phyloP scores from a whole-genome alignment of 2,329 filamentous ascomycete genomes.

The Sclerotinia subarctica region DNA sequence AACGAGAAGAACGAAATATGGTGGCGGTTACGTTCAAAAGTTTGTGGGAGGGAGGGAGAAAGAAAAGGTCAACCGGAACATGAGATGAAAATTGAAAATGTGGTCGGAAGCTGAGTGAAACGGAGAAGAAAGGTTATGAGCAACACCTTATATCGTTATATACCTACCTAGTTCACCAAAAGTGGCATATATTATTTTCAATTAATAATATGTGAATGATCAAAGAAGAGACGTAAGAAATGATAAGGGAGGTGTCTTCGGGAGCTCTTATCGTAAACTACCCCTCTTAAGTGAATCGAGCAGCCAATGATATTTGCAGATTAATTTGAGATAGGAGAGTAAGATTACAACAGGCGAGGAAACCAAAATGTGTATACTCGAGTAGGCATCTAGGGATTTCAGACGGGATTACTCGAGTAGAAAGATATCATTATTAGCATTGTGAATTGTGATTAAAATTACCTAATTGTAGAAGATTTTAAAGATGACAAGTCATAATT shows the following conservation, averaged over 20 bases:
- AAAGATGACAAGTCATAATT: not conserved
- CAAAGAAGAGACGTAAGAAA: slow-evolving; percentile 8
- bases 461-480: not conserved
- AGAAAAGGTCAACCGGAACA: not conserved
- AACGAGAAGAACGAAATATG: not conserved
- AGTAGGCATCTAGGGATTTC: not conserved
- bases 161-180: not conserved
- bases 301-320: not conserved
- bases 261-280: slow-evolving; percentile 13
- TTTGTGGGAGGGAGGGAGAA: not conserved
- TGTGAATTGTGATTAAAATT: not conserved
- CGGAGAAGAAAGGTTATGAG: not conserved
- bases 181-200: not conserved
- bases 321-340: not conserved
- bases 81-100: not conserved
- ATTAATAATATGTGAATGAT: not conserved
- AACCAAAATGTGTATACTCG: not conserved
- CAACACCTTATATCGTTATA: not conserved
- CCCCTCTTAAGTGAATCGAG: not conserved
- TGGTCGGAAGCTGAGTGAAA: not conserved
- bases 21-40: not conserved
- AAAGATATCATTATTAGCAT: too few species aligned
- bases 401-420: too few species aligned
- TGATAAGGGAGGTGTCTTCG: not conserved
- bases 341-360: not conserved